Conservation (phyloP, 192 early-diverging fungal species). For the Mortierella claussenii region DNA sequence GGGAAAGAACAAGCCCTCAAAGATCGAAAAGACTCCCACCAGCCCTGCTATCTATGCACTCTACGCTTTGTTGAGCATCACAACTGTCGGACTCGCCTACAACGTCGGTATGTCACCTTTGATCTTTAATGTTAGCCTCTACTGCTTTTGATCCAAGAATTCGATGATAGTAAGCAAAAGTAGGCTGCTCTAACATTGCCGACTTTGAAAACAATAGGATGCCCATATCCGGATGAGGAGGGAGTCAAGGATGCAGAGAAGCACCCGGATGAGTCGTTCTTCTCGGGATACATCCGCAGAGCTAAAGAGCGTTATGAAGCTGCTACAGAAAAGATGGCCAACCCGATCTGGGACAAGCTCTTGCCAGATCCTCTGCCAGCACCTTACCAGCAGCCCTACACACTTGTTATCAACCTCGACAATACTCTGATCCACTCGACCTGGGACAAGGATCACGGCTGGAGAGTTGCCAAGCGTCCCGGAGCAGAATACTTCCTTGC, state of each 20-base stretch:
- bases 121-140: too few relatives aligned
- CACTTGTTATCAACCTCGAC: slow-evolving; percentile 94
- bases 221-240: slow-evolving; percentile 39
- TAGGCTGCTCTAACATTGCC: too few relatives aligned
- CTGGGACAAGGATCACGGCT: slow-evolving; percentile 97
- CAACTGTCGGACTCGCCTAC: slow-evolving; percentile 50
- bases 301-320: slow-evolving; percentile 36
- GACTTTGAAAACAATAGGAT: too few relatives aligned
- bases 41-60: slow-evolving; percentile 52
- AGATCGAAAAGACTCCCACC: slow-evolving; percentile 54
- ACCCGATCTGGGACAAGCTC: slow-evolving; percentile 87
- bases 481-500: slow-evolving; percentile 95
- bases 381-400: slow-evolving; percentile 88
- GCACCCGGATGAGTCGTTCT: slow-evolving; percentile 28
- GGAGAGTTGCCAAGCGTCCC: slow-evolving; percentile 96
- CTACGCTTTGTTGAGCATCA: slow-evolving; percentile 40
- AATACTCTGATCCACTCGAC: slow-evolving; percentile 93
- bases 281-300: slow-evolving; percentile 13
- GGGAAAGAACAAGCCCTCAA: slow-evolving; percentile 63
- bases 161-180: too few relatives aligned
- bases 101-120: slow-evolving; percentile 61
- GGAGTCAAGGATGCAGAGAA: slow-evolving; percentile 30
- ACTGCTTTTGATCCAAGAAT: too few relatives aligned
- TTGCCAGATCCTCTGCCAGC: slow-evolving; percentile 91
- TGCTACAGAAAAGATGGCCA: slow-evolving; percentile 55